These are phyloP conservation scores for Naganishia onofrii DNA, from an alignment of 768 basidiomycete species.

Conservation along the genomic window DNA sequence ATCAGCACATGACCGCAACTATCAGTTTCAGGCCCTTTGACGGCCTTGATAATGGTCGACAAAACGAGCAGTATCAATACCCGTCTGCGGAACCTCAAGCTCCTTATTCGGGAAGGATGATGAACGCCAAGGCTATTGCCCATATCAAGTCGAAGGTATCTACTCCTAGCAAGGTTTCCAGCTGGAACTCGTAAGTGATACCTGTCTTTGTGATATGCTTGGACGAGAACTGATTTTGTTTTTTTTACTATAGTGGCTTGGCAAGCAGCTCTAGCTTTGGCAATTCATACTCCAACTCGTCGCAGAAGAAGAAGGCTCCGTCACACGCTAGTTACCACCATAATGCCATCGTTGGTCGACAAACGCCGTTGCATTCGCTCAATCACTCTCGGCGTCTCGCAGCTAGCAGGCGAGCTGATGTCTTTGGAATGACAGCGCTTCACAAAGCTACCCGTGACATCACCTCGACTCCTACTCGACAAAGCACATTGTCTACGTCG, in stretches of 20 bases:
- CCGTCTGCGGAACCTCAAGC: slow-evolving; percentile 21
- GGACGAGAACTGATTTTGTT: background rate
- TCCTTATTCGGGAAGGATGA: slow-evolving; percentile 23
- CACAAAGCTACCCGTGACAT: slow-evolving; percentile 18
- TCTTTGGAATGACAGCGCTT: slow-evolving; percentile 19
- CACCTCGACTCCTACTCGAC: slow-evolving; percentile 1
- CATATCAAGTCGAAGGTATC: slow-evolving; percentile 24
- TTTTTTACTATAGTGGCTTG: background rate
- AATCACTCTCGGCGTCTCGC: slow-evolving; percentile 18
- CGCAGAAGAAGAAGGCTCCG: slow-evolving; percentile 23
- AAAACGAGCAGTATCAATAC: slow-evolving; percentile 9
- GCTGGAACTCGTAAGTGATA: slow-evolving; percentile 16
- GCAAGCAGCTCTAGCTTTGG: slow-evolving; percentile 18
- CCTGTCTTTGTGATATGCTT: background rate
- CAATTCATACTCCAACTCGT: slow-evolving; percentile 11
- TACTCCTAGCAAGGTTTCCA: slow-evolving; percentile 19
- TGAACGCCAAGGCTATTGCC: slow-evolving; percentile 23
- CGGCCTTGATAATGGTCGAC: slow-evolving; percentile 25
- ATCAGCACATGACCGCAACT: slow-evolving; percentile 26
- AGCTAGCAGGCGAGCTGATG: slow-evolving; percentile 13
- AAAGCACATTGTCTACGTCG: slow-evolving; percentile 17
- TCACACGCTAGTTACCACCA: slow-evolving; percentile 22
- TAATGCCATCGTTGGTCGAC: slow-evolving; percentile 19
- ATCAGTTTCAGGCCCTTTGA: slow-evolving; percentile 20
- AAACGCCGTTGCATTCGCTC: slow-evolving; percentile 21